Evolutionary conservation across 2,329 filamentous ascomycete genomes (phyloP), one percentile per base, ranked within the genome.

Genomic region (Emydomyces testavorans): DNA sequence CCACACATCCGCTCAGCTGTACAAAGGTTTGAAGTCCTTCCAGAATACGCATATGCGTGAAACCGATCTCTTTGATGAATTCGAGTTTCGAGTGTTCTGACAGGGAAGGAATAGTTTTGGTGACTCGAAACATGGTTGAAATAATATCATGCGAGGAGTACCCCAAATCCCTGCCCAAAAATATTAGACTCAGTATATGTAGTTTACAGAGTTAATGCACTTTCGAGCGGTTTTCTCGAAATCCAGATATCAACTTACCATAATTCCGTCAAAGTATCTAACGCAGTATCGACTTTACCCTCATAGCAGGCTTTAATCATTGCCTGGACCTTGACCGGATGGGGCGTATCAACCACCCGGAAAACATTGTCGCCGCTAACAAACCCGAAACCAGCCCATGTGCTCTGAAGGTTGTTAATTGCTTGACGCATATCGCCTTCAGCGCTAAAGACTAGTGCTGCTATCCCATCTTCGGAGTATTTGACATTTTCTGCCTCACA

Each of bases 101-200:
- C 49, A 98, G 71, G 1, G 83, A 87, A 1, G 86, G 85, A 51
- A 96, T 88, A 1, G 88, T 93, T 73, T 96, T 98, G 38, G 92
- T 96, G 51, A 98, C 92, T 61, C 83, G 82, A 74, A 98, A 96
- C 92, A 98, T 98, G 52, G 90, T 98, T 69, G 85, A 93, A 66
- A 98, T 93, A 58, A 98, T 94, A 65, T 98, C 92, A 70, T 98
- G 90, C 58, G 87, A 93, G n/a, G 87, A 94, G 70, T 98, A 98
- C 11, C 92, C 92, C 51, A 96, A 71, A 52, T 83, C 80, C 76
- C 74, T 76, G 50, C n/a, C 3, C 48, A 56, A 52, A 49, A 18
- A 39, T 24, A 46, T 44, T 39, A 20, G 38, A 36, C 47, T 53
- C 4, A 49, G 20, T 11, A 47, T 46, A 18, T 10, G 6, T 13